Evolutionary conservation across 306 rosid species (phyloP), one percentile per base, ranked within the genome.

Genomic region (Gastrolobium villosum): DNA sequence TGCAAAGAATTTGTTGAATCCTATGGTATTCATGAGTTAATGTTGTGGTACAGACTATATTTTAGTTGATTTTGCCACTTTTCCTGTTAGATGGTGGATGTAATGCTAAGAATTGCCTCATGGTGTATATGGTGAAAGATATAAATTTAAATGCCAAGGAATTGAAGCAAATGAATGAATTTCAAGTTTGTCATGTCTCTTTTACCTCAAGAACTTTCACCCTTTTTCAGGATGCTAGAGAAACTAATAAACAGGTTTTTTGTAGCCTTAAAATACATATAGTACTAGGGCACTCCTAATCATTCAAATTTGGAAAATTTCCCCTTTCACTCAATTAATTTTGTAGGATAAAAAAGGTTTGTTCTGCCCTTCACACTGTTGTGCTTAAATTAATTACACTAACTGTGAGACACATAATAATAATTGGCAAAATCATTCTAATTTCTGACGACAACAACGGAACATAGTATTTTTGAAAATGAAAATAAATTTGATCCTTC

Each of bases 121-220:
- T 78, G 62, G 62, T 78, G 63, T 74, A 82, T 55, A 74, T 74
- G 78, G 52, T 50, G 45, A 57, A 72, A 79, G 35, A 50, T 69
- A 13, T 74, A 59, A 70, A 26, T 31, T 44, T 70, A 54, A 74
- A 52, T 80, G 55, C 55, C 81, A 78, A 78, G 11, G 56, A 78
- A 7, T 70, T 65, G 74, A 54, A 68, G 68, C 39, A 48, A 85
- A 52, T 69, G 49, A 85, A 52, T 69, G 41, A 50, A 32, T 36
- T 65, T 73, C 8, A 74, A 48, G 72, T 9, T n/a, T 63, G 28
- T 43, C 31, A n/a, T 39, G 31, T 67, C 81, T 50, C 46, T 44
- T 53, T 64, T 36, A 5, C 59, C 15, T 52, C 5, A 41, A 65
- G 45, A 41, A 5, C 67, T 66, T 59, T 65, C 55, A 74, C 44